Base-by-base conservation (phyloP, 371 early-diverging fungal species). In the Chytridiales sp. region DNA sequence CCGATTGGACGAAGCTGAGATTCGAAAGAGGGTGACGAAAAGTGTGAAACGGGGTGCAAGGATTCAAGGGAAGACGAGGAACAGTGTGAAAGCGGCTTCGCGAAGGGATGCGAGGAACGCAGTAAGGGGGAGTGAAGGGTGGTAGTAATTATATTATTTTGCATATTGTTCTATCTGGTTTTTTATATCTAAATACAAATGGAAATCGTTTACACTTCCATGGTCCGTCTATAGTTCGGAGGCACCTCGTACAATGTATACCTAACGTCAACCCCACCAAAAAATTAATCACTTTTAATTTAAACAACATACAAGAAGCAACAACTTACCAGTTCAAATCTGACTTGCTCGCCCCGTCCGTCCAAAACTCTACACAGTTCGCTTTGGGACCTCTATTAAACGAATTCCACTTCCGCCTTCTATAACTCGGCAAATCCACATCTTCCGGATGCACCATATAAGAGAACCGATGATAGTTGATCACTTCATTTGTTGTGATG, bases 401-500 rank as follows among this genome's bases (percentile, higher is more conserved):
- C 29, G 72, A 66, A 60, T 78, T 78, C 50, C 53, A 34, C 46
- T 61, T 51, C 36, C 79, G 43, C 47, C 70, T 53, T 24, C 68
- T 47, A 52, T 72, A 74, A 13, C 66, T 48, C 4, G 79, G 76
- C 54, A 47, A 34, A 5, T 66, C 57, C 35, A 22, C 19, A 56
- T 75, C 78, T 4, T 61, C 61, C 36, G 75, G 77, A 47, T 75
- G 64, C 5, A 73, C 62, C 49, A 77, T 52, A 47, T 80, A 77
- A 6, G 47, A 34, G 47, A 73, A 76, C 44, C 79, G 69, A 47
- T 68, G 62, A 59, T 61, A 76, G 48, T 93, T 95, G 56, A 87
- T 79, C 41, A 86, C 73, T 67, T 97, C 98, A 73, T 95, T 95
- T 11, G 97, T 97, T 1, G 98, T 97, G 56, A 81, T 77, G 5